phyloP scores from a whole-genome alignment of 139 green algal species.

The Coccomyxa sp. region DNA sequence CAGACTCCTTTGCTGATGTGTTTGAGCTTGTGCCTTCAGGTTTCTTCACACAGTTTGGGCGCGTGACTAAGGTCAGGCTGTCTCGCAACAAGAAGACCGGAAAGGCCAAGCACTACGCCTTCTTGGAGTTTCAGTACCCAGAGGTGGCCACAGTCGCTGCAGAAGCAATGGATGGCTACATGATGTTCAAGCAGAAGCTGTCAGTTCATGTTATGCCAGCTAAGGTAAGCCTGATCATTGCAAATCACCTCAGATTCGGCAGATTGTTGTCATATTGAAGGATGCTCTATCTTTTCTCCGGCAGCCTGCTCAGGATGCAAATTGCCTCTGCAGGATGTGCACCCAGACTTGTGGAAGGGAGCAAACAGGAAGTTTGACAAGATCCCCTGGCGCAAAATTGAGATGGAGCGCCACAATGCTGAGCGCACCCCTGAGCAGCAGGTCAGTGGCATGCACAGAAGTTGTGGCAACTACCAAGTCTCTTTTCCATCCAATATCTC shows the following conservation, averaged over 20 bases:
- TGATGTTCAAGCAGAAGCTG: conserved; percentile 78
- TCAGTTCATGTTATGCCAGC: conserved; percentile 26
- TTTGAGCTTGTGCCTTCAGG: conserved; percentile 19
- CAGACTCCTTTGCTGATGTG: background rate
- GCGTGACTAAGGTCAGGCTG: conserved; percentile 39
- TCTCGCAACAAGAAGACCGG: conserved; percentile 56
- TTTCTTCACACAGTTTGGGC: conserved; percentile 51
- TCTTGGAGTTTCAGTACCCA: conserved; percentile 63
- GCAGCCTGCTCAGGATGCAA: conserved; percentile 6
- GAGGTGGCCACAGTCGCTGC: conserved; percentile 72
- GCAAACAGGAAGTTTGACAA: conserved; percentile 71
- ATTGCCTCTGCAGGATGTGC: conserved; percentile 40
- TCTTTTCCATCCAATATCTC: background rate
- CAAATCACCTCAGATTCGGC: background rate
- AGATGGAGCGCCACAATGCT: conserved; percentile 50
- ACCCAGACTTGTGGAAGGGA: conserved; percentile 74
- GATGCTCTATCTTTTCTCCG: no score
- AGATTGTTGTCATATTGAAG: background rate
- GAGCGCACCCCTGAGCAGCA: conserved; percentile 49
- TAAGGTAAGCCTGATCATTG: background rate
- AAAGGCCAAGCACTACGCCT: conserved; percentile 58
- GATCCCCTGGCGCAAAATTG: conserved; percentile 70
- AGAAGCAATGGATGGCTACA: conserved; percentile 88
- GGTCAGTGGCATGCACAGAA: background rate
- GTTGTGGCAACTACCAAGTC: background rate